Base-by-base conservation (phyloP, 2,329 filamentous ascomycete genomes). In the Aspergillus novofumigatus region DNA sequence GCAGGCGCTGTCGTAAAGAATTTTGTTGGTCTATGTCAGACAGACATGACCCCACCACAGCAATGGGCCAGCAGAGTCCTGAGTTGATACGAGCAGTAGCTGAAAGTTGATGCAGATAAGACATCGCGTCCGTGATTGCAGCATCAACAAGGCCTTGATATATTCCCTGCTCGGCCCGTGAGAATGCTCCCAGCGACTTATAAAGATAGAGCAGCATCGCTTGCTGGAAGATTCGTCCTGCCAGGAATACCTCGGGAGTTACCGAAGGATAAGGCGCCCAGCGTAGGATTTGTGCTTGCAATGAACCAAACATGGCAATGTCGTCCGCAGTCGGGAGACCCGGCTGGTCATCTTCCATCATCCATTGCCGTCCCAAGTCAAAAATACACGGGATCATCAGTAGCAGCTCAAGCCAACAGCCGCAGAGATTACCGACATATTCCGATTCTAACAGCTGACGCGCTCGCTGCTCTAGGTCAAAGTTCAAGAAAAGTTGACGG, bases 171-270 rank as follows among this genome's bases (percentile, higher is more conserved):
- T 52, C 28, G 0, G 62, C 29, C n/a, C 68, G 62, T 38, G 62
- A 61, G 35, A 69, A 70, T 0, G 62, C 62, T 3, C 63, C 60
- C 1, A 70, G 28, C 2, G 66, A 63, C 0, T 65, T 65, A 41
- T 77, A 72, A 2, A 80, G 70, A 45, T 80, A 80, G 1, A 80
- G 63, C 0, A 79, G 62, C 29, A 77, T 71, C 0, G 77, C 77
- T 52, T 80, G 75, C 56, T 79, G 78, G 58, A 77, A 80, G 4
- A 80, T 72, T 3, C 72, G 59, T 0, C 77, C 78, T 0, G 76
- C 77, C 0, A 79, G 63, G 8, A 72, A 72, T 2, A 77, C 73
- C 53, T 78, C 73, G 0, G 65, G 65, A 2, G 65, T 69, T 7
- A 76, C 74, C 0, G 63, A 65, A 1, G 69, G 51, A 28, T 72